Evolutionary conservation across 768 basidiomycete species (phyloP).

Genomic region (Lactarius deliciosus): DNA sequence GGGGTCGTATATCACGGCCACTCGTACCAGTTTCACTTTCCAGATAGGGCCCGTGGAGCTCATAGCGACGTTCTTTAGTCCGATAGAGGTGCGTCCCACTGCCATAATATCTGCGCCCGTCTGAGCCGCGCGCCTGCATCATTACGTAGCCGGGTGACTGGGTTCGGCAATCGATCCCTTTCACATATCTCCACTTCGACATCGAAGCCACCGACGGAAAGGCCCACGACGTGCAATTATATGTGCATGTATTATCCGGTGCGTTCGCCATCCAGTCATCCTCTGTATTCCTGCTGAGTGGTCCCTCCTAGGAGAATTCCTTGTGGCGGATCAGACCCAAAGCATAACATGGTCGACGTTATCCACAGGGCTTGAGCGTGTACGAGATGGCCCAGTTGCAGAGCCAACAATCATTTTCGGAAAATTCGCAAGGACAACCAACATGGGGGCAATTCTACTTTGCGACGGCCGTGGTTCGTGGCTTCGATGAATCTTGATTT

Average conservation of each 20-base stretch:
- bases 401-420: constrained; percentile 9
- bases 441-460: constrained; percentile 23
- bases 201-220: constrained; percentile 32
- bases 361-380: constrained; percentile 10
- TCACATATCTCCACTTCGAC: constrained; percentile 35
- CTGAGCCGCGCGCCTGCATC: neutral
- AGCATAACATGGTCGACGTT: constrained; percentile 9
- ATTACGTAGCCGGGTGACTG: constrained; percentile 14
- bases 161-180: constrained; percentile 36
- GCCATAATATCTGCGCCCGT: neutral
- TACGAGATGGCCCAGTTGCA: constrained; percentile 8
- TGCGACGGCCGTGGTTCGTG: constrained; percentile 16
- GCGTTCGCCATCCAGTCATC: constrained; percentile 14
- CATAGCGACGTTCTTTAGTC: constrained; percentile 21
- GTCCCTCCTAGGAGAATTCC: neutral
- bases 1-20: constrained; percentile 9
- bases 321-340: neutral
- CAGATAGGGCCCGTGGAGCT: constrained; percentile 11
- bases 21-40: constrained; percentile 18
- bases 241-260: constrained; percentile 36
- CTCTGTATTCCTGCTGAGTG: neutral
- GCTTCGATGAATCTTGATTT: neutral
- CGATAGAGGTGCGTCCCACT: constrained; percentile 22
- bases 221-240: constrained; percentile 35
- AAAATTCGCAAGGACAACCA: constrained; percentile 15